Conservation (phyloP, 1,139 yeast genomes). For the Saccharomyces pastorianus region DNA sequence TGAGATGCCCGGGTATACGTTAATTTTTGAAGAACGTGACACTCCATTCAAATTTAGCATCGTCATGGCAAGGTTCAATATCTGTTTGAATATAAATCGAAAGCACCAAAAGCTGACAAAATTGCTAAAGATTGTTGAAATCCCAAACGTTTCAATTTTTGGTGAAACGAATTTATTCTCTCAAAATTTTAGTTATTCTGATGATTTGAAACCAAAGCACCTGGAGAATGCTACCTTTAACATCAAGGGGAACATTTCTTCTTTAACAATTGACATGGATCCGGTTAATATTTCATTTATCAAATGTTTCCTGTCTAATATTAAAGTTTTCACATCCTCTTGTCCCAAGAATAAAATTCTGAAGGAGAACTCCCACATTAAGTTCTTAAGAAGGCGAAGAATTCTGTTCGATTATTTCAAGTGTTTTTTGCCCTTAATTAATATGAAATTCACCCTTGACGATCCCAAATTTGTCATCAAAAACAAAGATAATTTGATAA, state of each 20-base stretch:
- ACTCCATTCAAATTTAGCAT: conserved; percentile 46
- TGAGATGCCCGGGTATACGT: conserved; percentile 52
- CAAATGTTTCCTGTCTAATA: conserved; percentile 28
- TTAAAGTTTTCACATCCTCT: conserved; percentile 22
- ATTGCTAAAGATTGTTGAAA: conserved; percentile 38
- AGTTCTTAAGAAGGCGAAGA: conserved; percentile 8
- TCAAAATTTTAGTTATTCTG: conserved; percentile 37
- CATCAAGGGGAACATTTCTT: conserved; percentile 43
- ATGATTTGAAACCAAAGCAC: conserved; percentile 30
- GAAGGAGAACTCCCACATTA: conserved; percentile 2
- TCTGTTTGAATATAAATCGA: conserved; percentile 34
- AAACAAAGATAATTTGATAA: conserved; percentile 20
- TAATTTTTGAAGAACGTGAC: conserved; percentile 45
- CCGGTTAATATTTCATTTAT: conserved; percentile 30
- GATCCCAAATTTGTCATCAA: conserved; percentile 27
- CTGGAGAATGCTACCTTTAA: conserved; percentile 43
- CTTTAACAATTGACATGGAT: conserved; percentile 36
- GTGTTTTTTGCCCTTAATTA: conserved; percentile 26
- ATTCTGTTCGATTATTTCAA: conserved; percentile 20
- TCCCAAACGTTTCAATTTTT: conserved; percentile 47
- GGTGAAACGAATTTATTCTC: conserved; percentile 47
- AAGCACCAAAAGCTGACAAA: conserved; percentile 13
- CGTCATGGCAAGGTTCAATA: conserved; percentile 36
- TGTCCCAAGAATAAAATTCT: conserved; percentile 14
- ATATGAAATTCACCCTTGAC: conserved; percentile 28